A percentile compares a stretch with the other conserved stretches of the same genome.
Evolutionary conservation across 2,329 filamentous ascomycete genomes (phyloP).

Genomic region (Hansfordia pulvinata): DNA sequence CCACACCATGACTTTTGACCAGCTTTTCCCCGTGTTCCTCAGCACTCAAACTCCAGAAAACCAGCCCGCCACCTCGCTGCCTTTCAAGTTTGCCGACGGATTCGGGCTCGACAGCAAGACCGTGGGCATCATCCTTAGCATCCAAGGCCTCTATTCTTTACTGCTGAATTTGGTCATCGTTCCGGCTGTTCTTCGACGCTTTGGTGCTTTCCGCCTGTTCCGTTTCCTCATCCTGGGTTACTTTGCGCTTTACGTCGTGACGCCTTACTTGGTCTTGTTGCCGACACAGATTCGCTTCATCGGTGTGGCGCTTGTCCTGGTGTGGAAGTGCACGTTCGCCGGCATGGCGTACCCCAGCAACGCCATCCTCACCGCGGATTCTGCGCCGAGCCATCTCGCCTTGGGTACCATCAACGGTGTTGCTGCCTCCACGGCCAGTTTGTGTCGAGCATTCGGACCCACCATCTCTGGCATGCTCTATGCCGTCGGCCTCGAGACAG

Average conservation of each 20-base stretch:
- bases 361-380: constrained; percentile 78
- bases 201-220: constrained; percentile 74
- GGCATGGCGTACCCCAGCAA: constrained; percentile 86
- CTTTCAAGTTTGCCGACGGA: constrained; percentile 81
- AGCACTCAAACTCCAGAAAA: constrained; percentile 45
- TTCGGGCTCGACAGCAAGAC: constrained; percentile 72
- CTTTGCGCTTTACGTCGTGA: constrained; percentile 74
- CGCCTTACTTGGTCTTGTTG: constrained; percentile 79
- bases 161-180: constrained; percentile 76
- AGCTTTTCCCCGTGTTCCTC: constrained; percentile 84
- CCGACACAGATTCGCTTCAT: constrained; percentile 57
- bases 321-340: constrained; percentile 88
- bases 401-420: constrained; percentile 89
- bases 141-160: constrained; percentile 84
- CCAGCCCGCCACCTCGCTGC: constrained; percentile 44
- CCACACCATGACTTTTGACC: constrained; percentile 94
- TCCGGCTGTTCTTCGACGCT: constrained; percentile 57
- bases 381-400: constrained; percentile 69
- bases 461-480: constrained; percentile 80
- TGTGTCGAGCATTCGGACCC: constrained; percentile 79
- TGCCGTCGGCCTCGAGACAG: constrained; percentile 61
- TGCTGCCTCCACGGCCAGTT: constrained; percentile 78
- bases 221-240: constrained; percentile 70
- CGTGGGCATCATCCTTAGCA: constrained; percentile 77
- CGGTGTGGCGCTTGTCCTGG: constrained; percentile 63